phyloP scores from a whole-genome alignment of 192 early-diverging fungal genomes.

The Podila verticillata region DNA sequence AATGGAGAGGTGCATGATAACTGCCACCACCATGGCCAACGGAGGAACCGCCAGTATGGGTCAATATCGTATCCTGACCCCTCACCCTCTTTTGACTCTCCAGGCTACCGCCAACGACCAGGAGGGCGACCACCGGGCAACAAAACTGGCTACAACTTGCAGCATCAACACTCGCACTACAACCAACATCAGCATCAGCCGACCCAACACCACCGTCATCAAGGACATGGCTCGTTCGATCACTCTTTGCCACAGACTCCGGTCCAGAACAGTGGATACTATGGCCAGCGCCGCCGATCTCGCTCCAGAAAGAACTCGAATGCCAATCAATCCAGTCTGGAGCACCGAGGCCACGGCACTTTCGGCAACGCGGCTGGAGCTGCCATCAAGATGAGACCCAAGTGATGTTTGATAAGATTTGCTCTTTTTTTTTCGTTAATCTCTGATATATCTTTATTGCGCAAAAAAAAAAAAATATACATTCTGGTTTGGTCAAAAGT shows the following conservation, averaged over 20 bases:
- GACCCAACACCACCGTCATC: not conserved
- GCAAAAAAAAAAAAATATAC: not conserved
- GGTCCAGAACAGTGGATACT: not conserved
- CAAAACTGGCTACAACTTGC: not conserved
- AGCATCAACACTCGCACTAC: not conserved
- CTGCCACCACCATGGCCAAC: not conserved
- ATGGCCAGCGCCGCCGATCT: not conserved
- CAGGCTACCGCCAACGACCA: not conserved
- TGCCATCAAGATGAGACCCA: not conserved
- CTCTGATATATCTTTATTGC: not conserved
- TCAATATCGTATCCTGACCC: not conserved
- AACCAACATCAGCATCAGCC: constrained; percentile 9
- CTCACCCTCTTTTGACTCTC: not conserved
- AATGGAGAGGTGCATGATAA: not conserved
- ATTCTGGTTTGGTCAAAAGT: not conserved
- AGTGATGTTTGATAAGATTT: not conserved
- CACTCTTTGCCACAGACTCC: not conserved
- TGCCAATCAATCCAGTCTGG: not conserved
- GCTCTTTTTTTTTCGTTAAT: not conserved
- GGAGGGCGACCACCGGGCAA: not conserved
- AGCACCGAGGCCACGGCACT: not conserved
- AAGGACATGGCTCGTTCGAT: not conserved
- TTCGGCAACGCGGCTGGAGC: not conserved
- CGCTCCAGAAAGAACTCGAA: not conserved
- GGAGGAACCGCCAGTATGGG: not conserved